Evolutionary conservation across 805 yeast genomes (phyloP).

Genomic region (Isabelozyma rhagii): DNA sequence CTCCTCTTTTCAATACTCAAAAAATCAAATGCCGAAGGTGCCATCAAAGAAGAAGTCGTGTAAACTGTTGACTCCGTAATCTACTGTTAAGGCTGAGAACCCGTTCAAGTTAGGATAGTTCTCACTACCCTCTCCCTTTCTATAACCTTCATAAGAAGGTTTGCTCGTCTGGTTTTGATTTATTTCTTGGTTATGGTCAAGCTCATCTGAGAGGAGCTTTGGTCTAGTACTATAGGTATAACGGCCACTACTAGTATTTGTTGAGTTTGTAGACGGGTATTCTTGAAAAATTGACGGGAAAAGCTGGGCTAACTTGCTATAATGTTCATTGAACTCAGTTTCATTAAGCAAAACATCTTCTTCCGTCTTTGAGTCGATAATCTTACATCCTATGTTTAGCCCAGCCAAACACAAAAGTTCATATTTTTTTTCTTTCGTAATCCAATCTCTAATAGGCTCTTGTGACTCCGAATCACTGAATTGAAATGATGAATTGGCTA

Average conservation of each 20-base stretch:
- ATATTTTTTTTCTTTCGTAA: background rate
- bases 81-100: background rate
- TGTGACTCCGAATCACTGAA: background rate
- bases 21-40: background rate
- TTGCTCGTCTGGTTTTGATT: background rate
- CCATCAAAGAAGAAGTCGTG: background rate
- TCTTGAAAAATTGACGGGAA: background rate
- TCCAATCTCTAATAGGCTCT: background rate
- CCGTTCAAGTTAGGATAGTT: background rate
- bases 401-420: background rate
- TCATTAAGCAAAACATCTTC: background rate
- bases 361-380: background rate
- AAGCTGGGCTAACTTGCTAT: background rate
- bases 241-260: background rate
- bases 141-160: background rate
- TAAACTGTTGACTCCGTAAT: background rate
- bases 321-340: background rate
- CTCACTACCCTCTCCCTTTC: background rate
- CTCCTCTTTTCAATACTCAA: too few species aligned
- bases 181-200: background rate
- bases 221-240: background rate
- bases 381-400: background rate
- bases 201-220: background rate
- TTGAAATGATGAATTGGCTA: background rate
- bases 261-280: background rate